A percentile compares a stretch with the other conserved stretches of the same genome.
phyloP scores from a whole-genome alignment of 139 green algal species.

The Bryopsis sp. region DNA sequence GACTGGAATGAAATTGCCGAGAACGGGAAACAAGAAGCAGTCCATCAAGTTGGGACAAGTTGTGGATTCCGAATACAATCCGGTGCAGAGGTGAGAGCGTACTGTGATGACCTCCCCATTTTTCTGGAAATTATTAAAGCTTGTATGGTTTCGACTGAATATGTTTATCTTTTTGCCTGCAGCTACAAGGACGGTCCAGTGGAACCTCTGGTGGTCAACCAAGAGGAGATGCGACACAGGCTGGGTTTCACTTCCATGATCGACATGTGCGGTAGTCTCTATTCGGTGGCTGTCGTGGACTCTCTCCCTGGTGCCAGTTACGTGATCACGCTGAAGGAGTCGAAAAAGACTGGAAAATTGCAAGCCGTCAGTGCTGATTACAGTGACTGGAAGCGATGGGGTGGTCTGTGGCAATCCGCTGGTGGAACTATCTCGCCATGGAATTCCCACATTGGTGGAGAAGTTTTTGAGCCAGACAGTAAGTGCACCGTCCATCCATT shows the following conservation, averaged over 20 bases:
- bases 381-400: constrained; percentile 23
- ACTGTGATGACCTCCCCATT: too few relatives aligned
- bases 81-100: not conserved
- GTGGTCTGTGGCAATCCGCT: constrained; percentile 21
- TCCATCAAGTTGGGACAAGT: not conserved
- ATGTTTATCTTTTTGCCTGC: not conserved
- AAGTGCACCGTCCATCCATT: too few relatives aligned
- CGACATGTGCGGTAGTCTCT: constrained; percentile 11
- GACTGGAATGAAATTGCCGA: not conserved
- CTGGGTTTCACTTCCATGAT: constrained; percentile 18
- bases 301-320: constrained; percentile 8
- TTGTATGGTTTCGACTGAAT: not conserved
- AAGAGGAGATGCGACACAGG: not conserved
- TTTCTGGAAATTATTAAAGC: too few relatives aligned
- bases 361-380: constrained; percentile 5
- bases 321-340: not conserved
- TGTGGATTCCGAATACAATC: constrained; percentile 4
- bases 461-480: constrained; percentile 32
- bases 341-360: constrained; percentile 11
- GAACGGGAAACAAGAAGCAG: not conserved
- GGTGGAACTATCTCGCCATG: constrained; percentile 28
- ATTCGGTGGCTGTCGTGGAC: not conserved
- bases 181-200: constrained; percentile 12
- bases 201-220: not conserved
- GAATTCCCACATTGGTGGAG: constrained; percentile 27